A percentile compares a stretch with the other conserved stretches of the same genome.
These are phyloP conservation scores for Nepenthes alata DNA, from an alignment of 179 eudicot species.

Conservation along the genomic window DNA sequence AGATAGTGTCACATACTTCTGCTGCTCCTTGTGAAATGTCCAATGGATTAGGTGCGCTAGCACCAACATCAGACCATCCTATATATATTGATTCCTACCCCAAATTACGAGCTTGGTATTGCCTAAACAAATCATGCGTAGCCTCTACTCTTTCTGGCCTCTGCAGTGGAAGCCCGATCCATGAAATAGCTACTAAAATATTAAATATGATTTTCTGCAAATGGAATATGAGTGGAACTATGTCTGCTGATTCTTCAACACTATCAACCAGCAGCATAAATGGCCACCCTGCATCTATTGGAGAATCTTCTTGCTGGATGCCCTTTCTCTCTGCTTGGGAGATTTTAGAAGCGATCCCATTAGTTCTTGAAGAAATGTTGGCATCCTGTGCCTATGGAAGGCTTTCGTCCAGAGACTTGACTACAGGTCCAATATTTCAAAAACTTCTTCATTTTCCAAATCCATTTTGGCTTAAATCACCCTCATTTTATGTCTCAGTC, in stretches of 20 bases:
- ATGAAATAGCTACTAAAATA: slow-evolving; percentile 23
- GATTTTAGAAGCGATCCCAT: slow-evolving; percentile 36
- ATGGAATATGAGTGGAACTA: slow-evolving; percentile 12
- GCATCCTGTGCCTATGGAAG: slow-evolving; percentile 34
- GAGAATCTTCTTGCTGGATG: slow-evolving; percentile 15
- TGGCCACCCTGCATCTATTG: slow-evolving; percentile 10
- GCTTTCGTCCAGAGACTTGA: slow-evolving; percentile 29
- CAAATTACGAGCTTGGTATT: slow-evolving; percentile 30
- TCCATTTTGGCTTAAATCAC: slow-evolving; percentile 1
- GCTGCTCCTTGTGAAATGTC: neutral
- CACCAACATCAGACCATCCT: slow-evolving; percentile 9
- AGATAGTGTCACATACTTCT: slow-evolving; percentile 7
- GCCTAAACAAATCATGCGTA: slow-evolving; percentile 27
- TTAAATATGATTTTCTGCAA: slow-evolving; percentile 22
- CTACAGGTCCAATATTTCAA: slow-evolving; percentile 17
- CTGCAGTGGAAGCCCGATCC: slow-evolving; percentile 24
- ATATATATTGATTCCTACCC: slow-evolving; percentile 31
- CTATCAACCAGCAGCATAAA: slow-evolving; percentile 6
- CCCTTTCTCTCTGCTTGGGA: slow-evolving; percentile 36
- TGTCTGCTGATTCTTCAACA: slow-evolving; percentile 13
- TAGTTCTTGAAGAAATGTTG: slow-evolving; percentile 27
- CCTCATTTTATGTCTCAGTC: neutral
- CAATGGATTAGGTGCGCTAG: slow-evolving; percentile 6
- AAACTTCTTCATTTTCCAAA: neutral
- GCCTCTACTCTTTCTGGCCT: slow-evolving; percentile 35